A percentile compares a stretch with the other conserved stretches of the same genome.
These are phyloP conservation scores for sunflower (Helianthus annuus) DNA, from an alignment of 129 eudicot genomes.

Conservation along the genomic window DNA sequence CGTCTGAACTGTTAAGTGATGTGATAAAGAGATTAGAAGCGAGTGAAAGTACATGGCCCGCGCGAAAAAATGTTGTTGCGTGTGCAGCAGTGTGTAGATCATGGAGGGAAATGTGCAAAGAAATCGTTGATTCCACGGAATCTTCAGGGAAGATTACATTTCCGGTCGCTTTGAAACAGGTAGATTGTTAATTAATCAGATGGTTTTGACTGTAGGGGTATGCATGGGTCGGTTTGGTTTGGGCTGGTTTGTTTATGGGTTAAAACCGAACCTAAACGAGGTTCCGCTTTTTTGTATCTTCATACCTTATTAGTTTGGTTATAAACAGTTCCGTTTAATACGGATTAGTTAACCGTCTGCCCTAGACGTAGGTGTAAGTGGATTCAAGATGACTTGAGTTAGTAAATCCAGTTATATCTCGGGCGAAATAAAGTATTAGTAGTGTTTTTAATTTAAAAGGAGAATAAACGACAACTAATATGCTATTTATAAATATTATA, in stretches of 20 bases:
- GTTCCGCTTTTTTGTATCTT: no score
- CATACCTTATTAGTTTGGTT: neutral
- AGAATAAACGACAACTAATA: no score
- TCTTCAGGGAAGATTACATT: slow-evolving; percentile 74
- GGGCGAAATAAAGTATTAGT: no score
- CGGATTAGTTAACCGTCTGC: no score
- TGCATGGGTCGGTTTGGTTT: no score
- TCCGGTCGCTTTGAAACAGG: slow-evolving; percentile 64
- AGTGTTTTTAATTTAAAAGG: no score
- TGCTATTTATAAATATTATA: no score
- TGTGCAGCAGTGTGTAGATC: slow-evolving; percentile 87
- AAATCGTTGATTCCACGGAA: slow-evolving; percentile 65
- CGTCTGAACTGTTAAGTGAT: slow-evolving; percentile 73
- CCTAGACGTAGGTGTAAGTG: no score
- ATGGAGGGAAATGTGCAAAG: slow-evolving; percentile 88
- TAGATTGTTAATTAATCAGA: no score
- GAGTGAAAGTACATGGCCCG: slow-evolving; percentile 82
- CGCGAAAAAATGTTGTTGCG: slow-evolving; percentile 28
- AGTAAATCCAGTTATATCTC: no score
- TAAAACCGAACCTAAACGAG: no score
- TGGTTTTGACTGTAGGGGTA: neutral
- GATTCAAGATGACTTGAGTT: no score
- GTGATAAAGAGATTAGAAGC: slow-evolving; percentile 81
- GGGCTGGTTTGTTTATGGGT: neutral
- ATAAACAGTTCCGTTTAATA: neutral